A percentile compares a stretch with the other conserved stretches of the same genome.
phyloP scores from a whole-genome alignment of 2,329 filamentous ascomycete species.

The Fusarium begoniae region DNA sequence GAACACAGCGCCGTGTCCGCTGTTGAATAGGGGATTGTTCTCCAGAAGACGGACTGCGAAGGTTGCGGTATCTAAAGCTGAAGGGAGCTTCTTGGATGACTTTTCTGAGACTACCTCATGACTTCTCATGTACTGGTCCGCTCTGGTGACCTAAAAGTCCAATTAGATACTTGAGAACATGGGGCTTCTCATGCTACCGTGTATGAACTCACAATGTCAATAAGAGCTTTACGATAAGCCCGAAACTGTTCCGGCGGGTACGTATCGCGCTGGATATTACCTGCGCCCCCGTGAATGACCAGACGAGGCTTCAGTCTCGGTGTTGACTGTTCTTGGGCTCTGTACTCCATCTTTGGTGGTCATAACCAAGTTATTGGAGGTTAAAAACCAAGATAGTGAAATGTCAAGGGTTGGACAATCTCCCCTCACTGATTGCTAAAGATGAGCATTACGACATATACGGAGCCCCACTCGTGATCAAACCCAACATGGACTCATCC shows the following conservation, averaged over 20 bases:
- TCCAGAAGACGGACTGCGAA: slow-evolving; percentile 81
- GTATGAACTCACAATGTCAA: slow-evolving; percentile 63
- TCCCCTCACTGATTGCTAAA: slow-evolving; percentile 6
- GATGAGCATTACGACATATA: neutral
- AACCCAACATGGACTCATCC: neutral
- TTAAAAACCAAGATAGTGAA: neutral
- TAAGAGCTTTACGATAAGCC: slow-evolving; percentile 67
- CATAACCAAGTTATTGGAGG: neutral
- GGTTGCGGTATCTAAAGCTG: slow-evolving; percentile 77
- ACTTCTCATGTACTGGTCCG: slow-evolving; percentile 57
- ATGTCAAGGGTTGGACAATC: neutral
- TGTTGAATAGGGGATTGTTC: slow-evolving; percentile 85
- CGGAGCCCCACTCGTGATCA: slow-evolving; percentile 18
- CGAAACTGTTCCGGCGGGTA: slow-evolving; percentile 67
- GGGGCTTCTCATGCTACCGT: neutral
- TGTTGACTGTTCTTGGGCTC: slow-evolving; percentile 19
- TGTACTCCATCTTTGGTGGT: slow-evolving; percentile 54
- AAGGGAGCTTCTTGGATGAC: slow-evolving; percentile 46
- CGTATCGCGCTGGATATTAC: slow-evolving; percentile 70
- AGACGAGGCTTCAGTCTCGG: slow-evolving; percentile 61
- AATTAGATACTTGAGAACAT: neutral
- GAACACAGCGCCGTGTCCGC: slow-evolving; percentile 85
- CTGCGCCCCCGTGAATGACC: slow-evolving; percentile 78
- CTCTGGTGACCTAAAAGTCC: slow-evolving; percentile 50
- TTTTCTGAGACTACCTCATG: slow-evolving; percentile 16